Evolutionary conservation across 1,284 basidiomycete genomes (phyloP).

Genomic region (Porodaedalea pini): DNA sequence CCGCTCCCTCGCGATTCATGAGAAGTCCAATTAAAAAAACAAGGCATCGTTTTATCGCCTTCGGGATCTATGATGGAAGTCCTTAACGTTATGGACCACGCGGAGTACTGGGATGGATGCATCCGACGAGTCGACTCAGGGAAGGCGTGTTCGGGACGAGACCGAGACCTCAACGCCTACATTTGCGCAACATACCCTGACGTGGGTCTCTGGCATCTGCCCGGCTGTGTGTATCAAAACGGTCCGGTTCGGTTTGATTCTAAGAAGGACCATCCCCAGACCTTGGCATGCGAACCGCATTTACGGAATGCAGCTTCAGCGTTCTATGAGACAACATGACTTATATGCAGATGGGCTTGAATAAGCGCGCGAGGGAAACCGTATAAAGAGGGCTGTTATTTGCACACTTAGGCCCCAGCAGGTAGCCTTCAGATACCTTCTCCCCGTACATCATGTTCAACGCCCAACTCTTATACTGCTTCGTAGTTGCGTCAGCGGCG

Average conservation of each 20-base stretch:
- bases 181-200: background rate
- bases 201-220: too few relatives aligned
- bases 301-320: background rate
- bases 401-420: background rate
- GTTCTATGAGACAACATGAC: background rate
- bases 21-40: background rate
- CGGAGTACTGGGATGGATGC: background rate
- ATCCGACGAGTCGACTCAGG: too few relatives aligned
- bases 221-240: too few relatives aligned
- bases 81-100: background rate
- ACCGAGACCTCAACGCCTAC: too few relatives aligned
- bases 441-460: slow-evolving; percentile 2
- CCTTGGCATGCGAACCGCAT: background rate
- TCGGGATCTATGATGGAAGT: slow-evolving; percentile 2
- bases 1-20: background rate
- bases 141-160: too few relatives aligned
- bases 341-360: background rate
- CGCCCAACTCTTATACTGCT: slow-evolving; percentile 2
- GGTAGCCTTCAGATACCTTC: background rate
- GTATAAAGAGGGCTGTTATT: background rate
- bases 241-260: background rate
- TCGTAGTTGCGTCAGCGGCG: slow-evolving; percentile 2
- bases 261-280: background rate
- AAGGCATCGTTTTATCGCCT: background rate
- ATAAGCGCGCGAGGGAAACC: background rate